Evolutionary conservation across 192 early-diverging fungal genomes (phyloP).

Genomic region (Podila epicladia): DNA sequence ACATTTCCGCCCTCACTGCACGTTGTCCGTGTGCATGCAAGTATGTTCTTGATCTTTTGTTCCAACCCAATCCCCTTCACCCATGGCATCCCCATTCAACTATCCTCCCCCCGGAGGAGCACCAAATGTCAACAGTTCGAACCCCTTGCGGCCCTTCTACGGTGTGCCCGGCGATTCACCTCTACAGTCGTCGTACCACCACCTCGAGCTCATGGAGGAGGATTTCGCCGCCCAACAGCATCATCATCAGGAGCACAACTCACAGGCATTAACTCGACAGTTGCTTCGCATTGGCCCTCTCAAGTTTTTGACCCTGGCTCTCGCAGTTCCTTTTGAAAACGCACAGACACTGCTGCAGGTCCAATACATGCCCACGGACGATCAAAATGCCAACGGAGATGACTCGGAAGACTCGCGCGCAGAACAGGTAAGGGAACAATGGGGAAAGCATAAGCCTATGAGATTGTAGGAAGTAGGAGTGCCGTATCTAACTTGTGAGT

Average conservation of each 20-base stretch:
- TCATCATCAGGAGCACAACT: conserved; percentile 13
- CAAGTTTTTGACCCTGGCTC: conserved; percentile 68
- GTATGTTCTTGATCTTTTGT: neutral
- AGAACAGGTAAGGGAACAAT: conserved; percentile 35
- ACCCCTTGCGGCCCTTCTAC: conserved; percentile 23
- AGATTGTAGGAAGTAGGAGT: too few species aligned
- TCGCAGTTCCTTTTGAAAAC: conserved; percentile 71
- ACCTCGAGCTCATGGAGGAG: conserved; percentile 13
- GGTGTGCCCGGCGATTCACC: conserved; percentile 24
- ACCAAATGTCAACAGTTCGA: conserved; percentile 30
- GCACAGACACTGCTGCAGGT: conserved; percentile 80
- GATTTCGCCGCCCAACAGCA: conserved; percentile 4
- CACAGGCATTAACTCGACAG: conserved; percentile 62
- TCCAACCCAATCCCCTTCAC: neutral
- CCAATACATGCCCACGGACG: conserved; percentile 70
- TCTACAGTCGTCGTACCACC: conserved; percentile 28
- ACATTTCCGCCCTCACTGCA: neutral
- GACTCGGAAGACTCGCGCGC: conserved; percentile 21
- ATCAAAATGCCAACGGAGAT: conserved; percentile 16
- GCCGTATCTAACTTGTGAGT: too few species aligned
- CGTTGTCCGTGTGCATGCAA: neutral
- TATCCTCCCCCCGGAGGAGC: conserved; percentile 35
- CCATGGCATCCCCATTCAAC: conserved; percentile 32
- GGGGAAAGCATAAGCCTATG: too few species aligned
- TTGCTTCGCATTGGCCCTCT: conserved; percentile 70